Conservation (phyloP, 306 rosid genomes). For the Psophocarpus tetragonolobus region DNA sequence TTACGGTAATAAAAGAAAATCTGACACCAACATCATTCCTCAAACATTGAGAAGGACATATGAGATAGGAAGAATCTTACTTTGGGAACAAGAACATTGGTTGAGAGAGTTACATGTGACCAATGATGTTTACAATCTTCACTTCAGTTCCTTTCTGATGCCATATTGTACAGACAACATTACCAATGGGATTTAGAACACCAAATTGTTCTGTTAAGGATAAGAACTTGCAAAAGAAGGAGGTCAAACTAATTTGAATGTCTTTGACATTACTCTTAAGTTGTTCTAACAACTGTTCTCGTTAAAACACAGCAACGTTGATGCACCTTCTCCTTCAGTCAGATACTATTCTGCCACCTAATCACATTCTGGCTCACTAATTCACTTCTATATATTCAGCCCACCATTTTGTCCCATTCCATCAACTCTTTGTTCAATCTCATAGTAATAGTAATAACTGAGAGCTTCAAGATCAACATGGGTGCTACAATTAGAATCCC, state of each 20-base stretch:
- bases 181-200: not conserved
- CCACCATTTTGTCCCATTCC: not conserved
- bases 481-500: conserved; percentile 35
- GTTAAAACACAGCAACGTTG: conserved; percentile 25
- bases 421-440: conserved; percentile 27
- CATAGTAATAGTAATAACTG: not conserved
- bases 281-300: conserved; percentile 54
- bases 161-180: conserved; percentile 21
- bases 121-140: conserved; percentile 16
- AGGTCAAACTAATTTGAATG: conserved; percentile 47
- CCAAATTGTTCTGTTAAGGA: conserved; percentile 15
- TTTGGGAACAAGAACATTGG: conserved; percentile 47
- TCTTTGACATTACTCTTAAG: conserved; percentile 70
- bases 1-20: not conserved
- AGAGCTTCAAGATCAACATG: conserved; percentile 34
- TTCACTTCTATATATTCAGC: conserved; percentile 32
- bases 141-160: conserved; percentile 28
- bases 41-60: conserved; percentile 21
- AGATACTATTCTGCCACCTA: conserved; percentile 9
- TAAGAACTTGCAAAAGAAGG: conserved; percentile 54
- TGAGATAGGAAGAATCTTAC: conserved; percentile 29
- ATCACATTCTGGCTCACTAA: not conserved
- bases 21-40: not conserved
- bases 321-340: conserved; percentile 31
- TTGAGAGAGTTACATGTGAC: conserved; percentile 48